phyloP scores from a whole-genome alignment of 768 basidiomycete species.

The Chiua virens region DNA sequence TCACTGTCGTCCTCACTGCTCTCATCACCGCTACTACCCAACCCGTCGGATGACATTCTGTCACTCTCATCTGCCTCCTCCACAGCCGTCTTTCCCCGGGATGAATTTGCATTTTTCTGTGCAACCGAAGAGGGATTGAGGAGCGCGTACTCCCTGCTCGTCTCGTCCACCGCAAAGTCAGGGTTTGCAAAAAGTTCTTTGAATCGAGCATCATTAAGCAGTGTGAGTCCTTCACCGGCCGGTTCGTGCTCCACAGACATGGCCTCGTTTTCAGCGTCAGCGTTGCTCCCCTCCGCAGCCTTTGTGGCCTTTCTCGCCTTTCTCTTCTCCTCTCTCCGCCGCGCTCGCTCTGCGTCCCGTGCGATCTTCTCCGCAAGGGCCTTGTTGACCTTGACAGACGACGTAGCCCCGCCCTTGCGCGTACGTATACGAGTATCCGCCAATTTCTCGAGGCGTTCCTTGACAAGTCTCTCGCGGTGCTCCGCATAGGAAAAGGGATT shows the following conservation, averaged over 20 bases:
- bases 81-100: conserved; percentile 69
- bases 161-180: conserved; percentile 90
- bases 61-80: conserved; percentile 90
- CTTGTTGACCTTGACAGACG: conserved; percentile 55
- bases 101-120: conserved; percentile 42
- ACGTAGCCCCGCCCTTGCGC: conserved; percentile 49
- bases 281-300: conserved; percentile 35
- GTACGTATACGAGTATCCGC: conserved; percentile 90
- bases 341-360: conserved; percentile 58
- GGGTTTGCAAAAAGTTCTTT: conserved; percentile 87
- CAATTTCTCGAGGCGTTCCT: conserved; percentile 90
- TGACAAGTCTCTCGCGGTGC: conserved; percentile 84
- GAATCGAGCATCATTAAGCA: conserved; percentile 89
- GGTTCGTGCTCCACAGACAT: conserved; percentile 33
- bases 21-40: conserved; percentile 43
- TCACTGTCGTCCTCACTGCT: conserved; percentile 45
- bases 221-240: conserved; percentile 34
- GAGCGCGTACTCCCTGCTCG: conserved; percentile 82
- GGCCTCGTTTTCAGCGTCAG: conserved; percentile 31
- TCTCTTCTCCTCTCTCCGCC: conserved; percentile 56
- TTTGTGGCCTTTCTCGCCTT: conserved; percentile 44
- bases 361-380: conserved; percentile 77
- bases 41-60: conserved; percentile 58
- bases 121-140: conserved; percentile 86
- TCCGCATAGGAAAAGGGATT: conserved; percentile 97